phyloP scores from a whole-genome alignment of 305 asterid species.

The Fraxinus platypoda region DNA sequence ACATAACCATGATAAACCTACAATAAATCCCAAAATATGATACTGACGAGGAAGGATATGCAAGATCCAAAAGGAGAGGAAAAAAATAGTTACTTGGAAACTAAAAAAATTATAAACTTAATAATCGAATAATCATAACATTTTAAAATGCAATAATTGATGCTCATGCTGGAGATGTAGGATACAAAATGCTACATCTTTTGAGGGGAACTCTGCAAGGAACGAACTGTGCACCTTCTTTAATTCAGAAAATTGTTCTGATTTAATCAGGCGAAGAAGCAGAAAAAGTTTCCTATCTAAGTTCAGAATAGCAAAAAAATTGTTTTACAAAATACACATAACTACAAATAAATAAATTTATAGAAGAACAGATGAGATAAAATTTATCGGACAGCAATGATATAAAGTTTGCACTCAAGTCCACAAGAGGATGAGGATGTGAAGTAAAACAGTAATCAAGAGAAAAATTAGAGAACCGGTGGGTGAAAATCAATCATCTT shows the following conservation, averaged over 20 bases:
- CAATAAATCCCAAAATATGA: constrained; percentile 10
- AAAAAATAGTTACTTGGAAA: background rate
- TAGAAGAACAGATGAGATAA: constrained; percentile 7
- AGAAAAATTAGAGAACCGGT: background rate
- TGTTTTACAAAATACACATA: background rate
- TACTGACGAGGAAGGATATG: constrained; percentile 12
- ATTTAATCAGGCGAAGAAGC: constrained; percentile 37
- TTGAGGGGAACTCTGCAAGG: constrained; percentile 36
- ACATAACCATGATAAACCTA: constrained; percentile 20
- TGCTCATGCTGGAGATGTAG: background rate
- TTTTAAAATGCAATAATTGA: constrained; percentile 11
- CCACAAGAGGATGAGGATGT: background rate
- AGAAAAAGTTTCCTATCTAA: constrained; percentile 21
- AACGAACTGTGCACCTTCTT: constrained; percentile 38
- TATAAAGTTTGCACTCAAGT: background rate
- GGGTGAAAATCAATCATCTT: background rate
- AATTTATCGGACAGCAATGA: background rate
- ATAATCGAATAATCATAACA: constrained; percentile 5
- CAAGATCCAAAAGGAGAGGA: constrained; percentile 3
- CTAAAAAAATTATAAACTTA: background rate
- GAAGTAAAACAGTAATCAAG: background rate
- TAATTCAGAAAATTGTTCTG: constrained; percentile 35
- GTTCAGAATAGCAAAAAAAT: constrained; percentile 4
- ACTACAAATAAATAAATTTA: background rate
- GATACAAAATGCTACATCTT: constrained; percentile 15